Evolutionary conservation across 257 asterid species (phyloP).

Genomic region (Solanum neorickii): DNA sequence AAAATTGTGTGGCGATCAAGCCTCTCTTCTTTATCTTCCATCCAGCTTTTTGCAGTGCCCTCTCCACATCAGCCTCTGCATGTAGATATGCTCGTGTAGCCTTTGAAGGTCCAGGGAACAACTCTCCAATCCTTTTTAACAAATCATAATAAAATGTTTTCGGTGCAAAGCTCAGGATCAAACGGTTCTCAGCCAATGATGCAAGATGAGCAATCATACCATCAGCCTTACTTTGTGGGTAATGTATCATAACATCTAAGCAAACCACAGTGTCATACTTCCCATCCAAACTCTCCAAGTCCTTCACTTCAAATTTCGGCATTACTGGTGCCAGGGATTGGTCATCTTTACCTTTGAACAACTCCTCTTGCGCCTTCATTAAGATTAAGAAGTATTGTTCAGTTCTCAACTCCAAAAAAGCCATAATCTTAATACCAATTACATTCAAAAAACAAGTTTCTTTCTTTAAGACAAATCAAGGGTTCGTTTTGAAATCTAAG

Average conservation of each 20-base stretch:
- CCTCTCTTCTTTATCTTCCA: slow-evolving; percentile 87
- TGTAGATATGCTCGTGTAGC: slow-evolving; percentile 93
- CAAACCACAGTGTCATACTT: slow-evolving; percentile 82
- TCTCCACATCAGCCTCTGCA: slow-evolving; percentile 78
- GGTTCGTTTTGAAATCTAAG: not conserved
- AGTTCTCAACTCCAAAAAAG: not conserved
- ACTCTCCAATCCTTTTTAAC: slow-evolving; percentile 83
- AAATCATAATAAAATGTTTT: slow-evolving; percentile 68
- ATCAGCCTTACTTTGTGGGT: slow-evolving; percentile 89
- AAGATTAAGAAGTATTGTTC: not conserved
- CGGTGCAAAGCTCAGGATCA: slow-evolving; percentile 90
- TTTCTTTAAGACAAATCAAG: not conserved
- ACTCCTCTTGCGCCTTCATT: slow-evolving; percentile 64
- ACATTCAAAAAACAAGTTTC: not conserved
- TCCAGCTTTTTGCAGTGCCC: slow-evolving; percentile 70
- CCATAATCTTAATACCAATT: not conserved
- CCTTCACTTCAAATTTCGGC: slow-evolving; percentile 79
- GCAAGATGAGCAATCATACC: slow-evolving; percentile 95
- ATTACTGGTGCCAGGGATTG: slow-evolving; percentile 32
- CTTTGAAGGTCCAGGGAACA: slow-evolving; percentile 97
- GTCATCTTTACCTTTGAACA: slow-evolving; percentile 34
- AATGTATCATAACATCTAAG: slow-evolving; percentile 87
- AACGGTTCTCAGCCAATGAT: slow-evolving; percentile 69
- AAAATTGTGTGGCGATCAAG: slow-evolving; percentile 65
- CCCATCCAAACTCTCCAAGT: slow-evolving; percentile 81